These are phyloP conservation scores for Paspalum notatum DNA, from an alignment of 176 grass and related monocot genomes.

Conservation along the genomic window DNA sequence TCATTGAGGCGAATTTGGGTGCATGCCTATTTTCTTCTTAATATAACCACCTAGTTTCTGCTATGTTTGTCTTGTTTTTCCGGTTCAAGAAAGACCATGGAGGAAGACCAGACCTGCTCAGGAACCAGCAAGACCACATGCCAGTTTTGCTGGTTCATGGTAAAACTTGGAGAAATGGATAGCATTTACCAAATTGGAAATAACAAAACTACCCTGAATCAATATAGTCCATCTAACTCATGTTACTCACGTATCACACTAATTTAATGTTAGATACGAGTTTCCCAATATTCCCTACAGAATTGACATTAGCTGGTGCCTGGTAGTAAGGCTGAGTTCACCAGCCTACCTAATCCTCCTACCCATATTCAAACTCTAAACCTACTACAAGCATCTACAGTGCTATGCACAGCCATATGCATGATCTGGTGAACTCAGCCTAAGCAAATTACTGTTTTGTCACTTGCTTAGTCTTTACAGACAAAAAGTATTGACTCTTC, in stretches of 20 bases:
- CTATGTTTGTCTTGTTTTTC: no score
- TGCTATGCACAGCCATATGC: no score
- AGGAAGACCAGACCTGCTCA: neutral
- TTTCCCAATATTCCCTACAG: constrained; percentile 9
- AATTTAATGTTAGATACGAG: neutral
- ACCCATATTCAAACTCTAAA: no score
- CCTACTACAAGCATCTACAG: no score
- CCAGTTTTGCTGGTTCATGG: neutral
- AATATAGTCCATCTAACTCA: neutral
- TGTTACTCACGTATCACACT: neutral
- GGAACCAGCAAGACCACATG: neutral
- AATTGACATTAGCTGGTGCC: neutral
- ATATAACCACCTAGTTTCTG: no score
- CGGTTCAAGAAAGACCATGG: neutral
- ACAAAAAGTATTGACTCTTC: neutral
- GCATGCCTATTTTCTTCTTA: no score
- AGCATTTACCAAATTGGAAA: neutral
- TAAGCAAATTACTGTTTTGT: no score
- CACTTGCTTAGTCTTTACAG: neutral
- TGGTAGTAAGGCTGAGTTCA: constrained; percentile 1
- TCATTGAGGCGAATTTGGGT: no score
- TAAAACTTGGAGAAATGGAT: neutral
- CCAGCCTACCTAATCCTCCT: no score
- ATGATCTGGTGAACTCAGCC: no score
- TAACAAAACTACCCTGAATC: neutral